A percentile compares a stretch with the other conserved stretches of the same genome.
These are phyloP conservation scores for Alternaria triticimaculans DNA, from an alignment of 2,329 filamentous ascomycete species.

Conservation along the genomic window DNA sequence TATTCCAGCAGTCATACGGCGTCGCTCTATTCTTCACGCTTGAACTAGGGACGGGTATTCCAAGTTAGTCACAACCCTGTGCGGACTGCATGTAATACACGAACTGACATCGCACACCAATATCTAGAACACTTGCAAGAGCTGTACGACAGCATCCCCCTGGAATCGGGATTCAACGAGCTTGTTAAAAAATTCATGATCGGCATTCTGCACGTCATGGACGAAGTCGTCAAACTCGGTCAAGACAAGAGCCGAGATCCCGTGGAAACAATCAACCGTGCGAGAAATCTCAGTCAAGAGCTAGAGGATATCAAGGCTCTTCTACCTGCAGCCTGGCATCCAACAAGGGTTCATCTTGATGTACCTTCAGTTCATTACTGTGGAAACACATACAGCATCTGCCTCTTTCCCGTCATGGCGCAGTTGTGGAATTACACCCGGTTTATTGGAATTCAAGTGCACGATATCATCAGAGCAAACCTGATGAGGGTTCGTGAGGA, in stretches of 20 bases:
- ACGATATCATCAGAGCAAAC: constrained; percentile 27
- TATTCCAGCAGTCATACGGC: constrained; percentile 42
- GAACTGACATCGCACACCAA: not conserved
- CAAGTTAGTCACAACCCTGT: not conserved
- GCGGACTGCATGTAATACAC: not conserved
- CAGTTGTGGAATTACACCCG: constrained; percentile 43
- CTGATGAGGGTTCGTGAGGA: constrained; percentile 20
- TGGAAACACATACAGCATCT: constrained; percentile 37
- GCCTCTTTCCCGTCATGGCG: constrained; percentile 38
- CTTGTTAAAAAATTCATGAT: constrained; percentile 23
- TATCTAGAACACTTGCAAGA: constrained; percentile 28
- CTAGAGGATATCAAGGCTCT: constrained; percentile 29
- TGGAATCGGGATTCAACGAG: constrained; percentile 3
- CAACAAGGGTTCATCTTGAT: constrained; percentile 25
- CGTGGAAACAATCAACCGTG: constrained; percentile 16
- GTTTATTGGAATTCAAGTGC: constrained; percentile 30
- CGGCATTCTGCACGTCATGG: constrained; percentile 30
- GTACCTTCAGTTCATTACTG: constrained; percentile 22
- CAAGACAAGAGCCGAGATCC: constrained; percentile 26
- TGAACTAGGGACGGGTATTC: constrained; percentile 17
- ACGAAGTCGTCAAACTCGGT: constrained; percentile 28
- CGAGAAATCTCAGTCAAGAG: constrained; percentile 25
- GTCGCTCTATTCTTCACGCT: constrained; percentile 30
- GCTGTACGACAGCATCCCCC: constrained; percentile 23
- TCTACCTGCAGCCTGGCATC: constrained; percentile 34